Evolutionary conservation across 2,329 filamentous ascomycete genomes (phyloP), one percentile per base, ranked within the genome.

Genomic region (Fusarium lateritium): DNA sequence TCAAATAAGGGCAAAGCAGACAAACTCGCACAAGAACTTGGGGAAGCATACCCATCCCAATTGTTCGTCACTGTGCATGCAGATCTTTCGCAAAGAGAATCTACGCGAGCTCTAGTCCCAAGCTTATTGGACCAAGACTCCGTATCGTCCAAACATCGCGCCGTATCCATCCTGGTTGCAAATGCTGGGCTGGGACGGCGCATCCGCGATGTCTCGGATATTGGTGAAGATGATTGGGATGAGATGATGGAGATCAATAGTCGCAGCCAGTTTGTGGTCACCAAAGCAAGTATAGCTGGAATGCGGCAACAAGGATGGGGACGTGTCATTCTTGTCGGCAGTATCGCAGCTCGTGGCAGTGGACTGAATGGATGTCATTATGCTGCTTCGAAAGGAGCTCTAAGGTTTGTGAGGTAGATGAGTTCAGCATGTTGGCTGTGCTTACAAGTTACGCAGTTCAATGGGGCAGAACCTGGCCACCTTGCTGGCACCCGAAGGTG

Each of bases 341-440:
- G 77, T 47, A 79, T 79, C 22, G 76, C 77, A 14, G 73, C 76
- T 42, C 65, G 71, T 19, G 77, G 77, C 3, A 76, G 77, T 1
- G 77, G 77, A 0, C 73, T 79, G 15, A 79, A 79, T 22, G 77
- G 77, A 5, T 79, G 77, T 3, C 77, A 79, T 17, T 79, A 79
- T n/a, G 76, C 77, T 5, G 76, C 78, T 6, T 75, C 77, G 4
- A 79, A 79, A 51, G 76, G 77, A 15, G 76, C 77, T 17, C 53
- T 77, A 4, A 70, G 61, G 70, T 74, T 34, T 33, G 43, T 14
- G 1, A 13, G 19, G n/a, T 6, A 9, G 11, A 10, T 7, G 22
- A 34, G 49, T 33, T 22, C 3, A 7, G 2, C 24, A 6, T 15
- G 7, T 13, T 14, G 11, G 8, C 2, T 22, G 9, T 4, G 13